Base-by-base conservation (phyloP, 2,329 filamentous ascomycete genomes). In the Ophiostoma ulmi region DNA sequence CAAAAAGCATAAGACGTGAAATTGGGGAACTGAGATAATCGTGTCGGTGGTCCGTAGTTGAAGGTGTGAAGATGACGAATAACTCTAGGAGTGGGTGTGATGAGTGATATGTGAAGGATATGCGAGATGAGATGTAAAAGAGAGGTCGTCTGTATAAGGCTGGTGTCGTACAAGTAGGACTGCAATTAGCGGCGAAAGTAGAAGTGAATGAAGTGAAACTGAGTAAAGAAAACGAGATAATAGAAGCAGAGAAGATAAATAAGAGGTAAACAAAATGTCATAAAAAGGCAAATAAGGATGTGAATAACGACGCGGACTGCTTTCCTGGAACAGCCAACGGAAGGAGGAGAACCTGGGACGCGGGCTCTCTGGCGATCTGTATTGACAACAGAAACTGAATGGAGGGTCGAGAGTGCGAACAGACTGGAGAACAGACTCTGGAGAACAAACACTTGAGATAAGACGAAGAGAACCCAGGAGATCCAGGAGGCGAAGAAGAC, bases 21-120 rank as follows among this genome's bases (percentile, higher is more conserved):
- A 63, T 63, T 35, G 58, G 26, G 55, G 58, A 35, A 35, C 26
- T 26, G 58, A 63, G 58, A 63, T 63, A 63, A 63, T 22, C 58
- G 58, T 22, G 52, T 63, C 58, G 58, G 58, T 63, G 58, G 58
- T 63, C 58, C 58, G 52, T 55, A 58, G 10, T 58, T 26, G 52
- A n/a, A 48, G 44, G 52, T 58, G 52, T 26, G 58, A 63, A 35
- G 26, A 63, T 63, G 26, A 35, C 58, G 26, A 63, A 63, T 58
- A 13, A 5, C 17, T 31, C 31, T 31, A 31, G 2, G 3, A 31
- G 1, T 55, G 48, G 7, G 22, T 11, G 11, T 26, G 17, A 48
- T 48, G 17, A 55, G 22, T 8, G 22, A 31, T 55, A 55, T 55
- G 11, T 3, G 7, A n/a, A 22, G 10, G 26, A 10, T 14, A 61